phyloP scores from a whole-genome alignment of 495 filamentous ascomycete species.

The Cairneyella variabilis region DNA sequence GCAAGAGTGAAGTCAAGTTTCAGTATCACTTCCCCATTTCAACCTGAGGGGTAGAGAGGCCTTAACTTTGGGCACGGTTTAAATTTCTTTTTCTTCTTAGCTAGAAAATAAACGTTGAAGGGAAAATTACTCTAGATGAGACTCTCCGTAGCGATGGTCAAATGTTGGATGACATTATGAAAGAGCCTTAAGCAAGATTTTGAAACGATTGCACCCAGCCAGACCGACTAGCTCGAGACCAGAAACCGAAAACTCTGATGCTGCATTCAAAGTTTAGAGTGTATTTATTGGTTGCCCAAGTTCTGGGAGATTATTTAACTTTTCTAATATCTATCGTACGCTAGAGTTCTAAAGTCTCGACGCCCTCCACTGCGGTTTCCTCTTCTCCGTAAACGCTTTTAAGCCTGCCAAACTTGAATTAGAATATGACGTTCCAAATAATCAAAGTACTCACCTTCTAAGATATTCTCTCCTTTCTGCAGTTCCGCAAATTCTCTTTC shows the following conservation, averaged over 20 bases:
- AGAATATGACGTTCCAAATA: not conserved
- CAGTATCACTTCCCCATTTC: not conserved
- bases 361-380: conserved; percentile 33
- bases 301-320: not conserved
- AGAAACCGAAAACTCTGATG: too few species aligned
- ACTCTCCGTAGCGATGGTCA: too few species aligned
- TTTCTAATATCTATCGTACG: not conserved
- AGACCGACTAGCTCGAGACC: too few species aligned
- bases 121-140: too few species aligned
- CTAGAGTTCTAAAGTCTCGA: conserved; percentile 1
- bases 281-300: not conserved
- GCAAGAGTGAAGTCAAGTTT: conserved; percentile 4
- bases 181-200: too few species aligned
- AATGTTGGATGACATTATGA: too few species aligned
- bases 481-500: conserved; percentile 21
- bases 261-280: not conserved
- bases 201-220: too few species aligned
- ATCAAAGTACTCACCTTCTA: conserved; percentile 21
- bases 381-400: conserved; percentile 37
- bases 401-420: conserved; percentile 20
- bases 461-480: conserved; percentile 35
- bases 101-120: too few species aligned
- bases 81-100: too few species aligned
- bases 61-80: too few species aligned
- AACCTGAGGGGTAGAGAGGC: not conserved